These are phyloP conservation scores for Candida ipomoeae DNA, from an alignment of 805 yeast genomes.

Conservation along the genomic window DNA sequence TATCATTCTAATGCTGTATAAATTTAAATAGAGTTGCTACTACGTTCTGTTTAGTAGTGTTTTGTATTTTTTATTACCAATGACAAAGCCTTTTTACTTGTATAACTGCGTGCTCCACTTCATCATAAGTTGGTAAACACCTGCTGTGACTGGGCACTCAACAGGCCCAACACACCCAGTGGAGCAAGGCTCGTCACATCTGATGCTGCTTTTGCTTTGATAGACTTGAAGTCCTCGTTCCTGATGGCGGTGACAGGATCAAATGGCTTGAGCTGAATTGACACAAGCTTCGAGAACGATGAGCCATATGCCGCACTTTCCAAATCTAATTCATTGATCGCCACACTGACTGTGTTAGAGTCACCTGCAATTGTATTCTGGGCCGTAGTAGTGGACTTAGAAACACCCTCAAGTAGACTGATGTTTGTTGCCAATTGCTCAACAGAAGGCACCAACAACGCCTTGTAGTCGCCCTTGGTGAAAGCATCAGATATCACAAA, in stretches of 20 bases:
- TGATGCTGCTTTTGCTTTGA: constrained; percentile 24
- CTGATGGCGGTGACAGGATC: constrained; percentile 66
- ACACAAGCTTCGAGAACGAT: constrained; percentile 67
- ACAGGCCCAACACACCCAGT: constrained; percentile 24
- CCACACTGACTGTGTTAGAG: constrained; percentile 23
- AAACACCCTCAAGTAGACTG: constrained; percentile 26
- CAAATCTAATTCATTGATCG: constrained; percentile 46
- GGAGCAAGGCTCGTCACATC: constrained; percentile 27
- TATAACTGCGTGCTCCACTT: too few species aligned
- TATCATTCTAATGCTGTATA: not conserved
- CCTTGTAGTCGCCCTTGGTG: constrained; percentile 18
- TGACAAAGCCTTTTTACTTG: not conserved
- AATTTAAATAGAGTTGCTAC: not conserved
- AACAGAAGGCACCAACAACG: constrained; percentile 23
- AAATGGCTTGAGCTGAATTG: constrained; percentile 54
- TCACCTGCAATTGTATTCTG: constrained; percentile 17
- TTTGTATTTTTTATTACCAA: not conserved
- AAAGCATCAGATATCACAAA: constrained; percentile 30
- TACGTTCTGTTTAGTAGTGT: not conserved
- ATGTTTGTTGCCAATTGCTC: constrained; percentile 33
- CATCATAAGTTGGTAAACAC: constrained; percentile 8
- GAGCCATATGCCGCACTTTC: constrained; percentile 83
- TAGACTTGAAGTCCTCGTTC: constrained; percentile 29
- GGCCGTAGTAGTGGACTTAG: constrained; percentile 15
- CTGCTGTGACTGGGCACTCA: constrained; percentile 19